Evolutionary conservation across 169 alveolate genomes (phyloP), one percentile per base, ranked within the genome.

Genomic region (Cardiosporidium cionae): DNA sequence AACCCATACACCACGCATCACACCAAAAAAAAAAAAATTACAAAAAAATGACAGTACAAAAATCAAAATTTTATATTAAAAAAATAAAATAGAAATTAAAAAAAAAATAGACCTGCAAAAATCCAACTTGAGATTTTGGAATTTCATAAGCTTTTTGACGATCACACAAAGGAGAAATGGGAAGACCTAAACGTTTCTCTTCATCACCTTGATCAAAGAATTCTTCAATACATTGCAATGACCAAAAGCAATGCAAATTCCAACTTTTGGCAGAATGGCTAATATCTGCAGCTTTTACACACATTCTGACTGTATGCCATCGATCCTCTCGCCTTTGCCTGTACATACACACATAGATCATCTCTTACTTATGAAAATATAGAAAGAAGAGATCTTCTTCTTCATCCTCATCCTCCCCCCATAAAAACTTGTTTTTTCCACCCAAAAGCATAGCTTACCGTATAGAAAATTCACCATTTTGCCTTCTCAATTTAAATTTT

Each of bases 111-210:
- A 44, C 58, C 58, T 44, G 58, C n/a, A 96, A 82, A 83, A 96
- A 96, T n/a, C 96, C 95, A n/a, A 90, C 89, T 80, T 96, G 98
- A 5, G 97, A 89, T 58, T 89, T 87, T 32, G 97, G 90, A 6
- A 94, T 92, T 68, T 89, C 93, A 16, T 7, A 65, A 69, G 87
- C 90, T 65, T 96, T 95, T 69, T 92, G 86, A 72, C 98, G 86
- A 74, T 96, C 98, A 86, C 98, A 96, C 54, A 95, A 84, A 72
- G 96, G 92, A 2, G 97, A 90, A 36, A 94, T 85, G n/a, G 98
- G 97, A 32, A 95, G 85, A 33, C 94, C 93, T 70, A 85, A 69
- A 27, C 85, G 83, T 68, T 83, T 87, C 74, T 96, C 99, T 75
- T 88, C 95, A 64, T 91, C 96, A 3, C 98, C 98, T 84, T 90